phyloP scores from a whole-genome alignment of 2,329 filamentous ascomycete genomes.

The Phialophora expanda region DNA sequence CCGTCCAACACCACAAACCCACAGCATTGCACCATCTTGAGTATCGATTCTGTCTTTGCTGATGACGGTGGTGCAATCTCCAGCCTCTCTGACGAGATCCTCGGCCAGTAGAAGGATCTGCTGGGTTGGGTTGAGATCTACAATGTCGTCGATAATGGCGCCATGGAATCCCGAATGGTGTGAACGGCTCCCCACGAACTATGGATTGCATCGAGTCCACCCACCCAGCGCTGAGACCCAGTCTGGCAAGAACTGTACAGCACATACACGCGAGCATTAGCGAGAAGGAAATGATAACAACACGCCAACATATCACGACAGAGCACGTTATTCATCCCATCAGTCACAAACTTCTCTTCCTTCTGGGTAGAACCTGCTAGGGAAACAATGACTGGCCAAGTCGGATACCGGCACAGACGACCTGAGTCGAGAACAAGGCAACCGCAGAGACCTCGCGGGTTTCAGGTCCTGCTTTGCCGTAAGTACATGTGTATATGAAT shows the following conservation, averaged over 20 bases:
- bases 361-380: neutral
- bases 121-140: neutral
- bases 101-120: neutral
- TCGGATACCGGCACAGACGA: neutral
- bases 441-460: neutral
- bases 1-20: neutral
- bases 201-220: neutral
- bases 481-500: neutral
- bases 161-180: neutral
- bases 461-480: neutral
- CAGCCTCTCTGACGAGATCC: neutral
- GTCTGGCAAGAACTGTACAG: too few species aligned
- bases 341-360: neutral
- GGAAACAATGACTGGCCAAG: neutral
- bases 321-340: neutral
- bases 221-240: neutral
- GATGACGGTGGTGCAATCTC: neutral
- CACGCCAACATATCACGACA: neutral
- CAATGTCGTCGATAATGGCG: neutral
- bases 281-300: neutral
- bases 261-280: neutral
- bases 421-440: neutral
- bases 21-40: neutral
- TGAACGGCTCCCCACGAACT: neutral
- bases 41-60: neutral